These are phyloP conservation scores for Penicillium freii DNA, from an alignment of 2,329 filamentous ascomycete genomes.

Conservation along the genomic window DNA sequence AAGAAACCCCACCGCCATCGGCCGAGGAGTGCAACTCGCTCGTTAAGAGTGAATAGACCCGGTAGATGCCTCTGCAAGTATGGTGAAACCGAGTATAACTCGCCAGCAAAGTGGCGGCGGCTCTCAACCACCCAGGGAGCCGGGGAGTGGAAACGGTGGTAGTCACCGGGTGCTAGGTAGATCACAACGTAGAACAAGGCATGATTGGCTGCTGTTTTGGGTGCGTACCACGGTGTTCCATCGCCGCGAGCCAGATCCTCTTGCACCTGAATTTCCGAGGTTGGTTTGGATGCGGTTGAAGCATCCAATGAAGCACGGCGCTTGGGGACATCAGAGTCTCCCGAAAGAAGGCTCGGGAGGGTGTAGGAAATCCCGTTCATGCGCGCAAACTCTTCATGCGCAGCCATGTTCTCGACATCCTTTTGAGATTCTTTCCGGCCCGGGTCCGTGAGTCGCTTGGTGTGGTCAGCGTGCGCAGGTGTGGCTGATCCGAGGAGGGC, in stretches of 20 bases:
- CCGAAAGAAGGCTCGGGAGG: conserved; percentile 81
- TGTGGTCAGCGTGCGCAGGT: conserved; percentile 43
- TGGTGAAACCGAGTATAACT: conserved; percentile 90
- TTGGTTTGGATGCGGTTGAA: conserved; percentile 63
- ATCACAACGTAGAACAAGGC: conserved; percentile 91
- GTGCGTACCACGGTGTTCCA: conserved; percentile 64
- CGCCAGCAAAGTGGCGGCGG: conserved; percentile 94
- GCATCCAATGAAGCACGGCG: conserved; percentile 66
- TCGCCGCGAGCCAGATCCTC: conserved; percentile 75
- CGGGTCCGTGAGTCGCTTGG: conserved; percentile 35
- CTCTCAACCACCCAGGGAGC: conserved; percentile 92
- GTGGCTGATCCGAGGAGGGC: conserved; percentile 73
- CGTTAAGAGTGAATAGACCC: conserved; percentile 93
- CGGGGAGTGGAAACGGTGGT: conserved; percentile 96
- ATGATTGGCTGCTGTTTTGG: conserved; percentile 60
- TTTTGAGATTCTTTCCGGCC: conserved; percentile 34
- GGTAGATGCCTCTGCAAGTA: conserved; percentile 91
- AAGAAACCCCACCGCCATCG: conserved; percentile 98
- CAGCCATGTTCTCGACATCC: conserved; percentile 65
- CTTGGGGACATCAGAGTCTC: conserved; percentile 49
- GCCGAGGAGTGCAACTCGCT: conserved; percentile 88
- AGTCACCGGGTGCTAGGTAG: conserved; percentile 95
- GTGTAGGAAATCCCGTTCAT: conserved; percentile 97
- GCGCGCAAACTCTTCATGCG: conserved; percentile 87
- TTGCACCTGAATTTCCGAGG: conserved; percentile 78